Conservation (phyloP, 2,329 filamentous ascomycete species). For the Hawksworthiomyces lignivorus region DNA sequence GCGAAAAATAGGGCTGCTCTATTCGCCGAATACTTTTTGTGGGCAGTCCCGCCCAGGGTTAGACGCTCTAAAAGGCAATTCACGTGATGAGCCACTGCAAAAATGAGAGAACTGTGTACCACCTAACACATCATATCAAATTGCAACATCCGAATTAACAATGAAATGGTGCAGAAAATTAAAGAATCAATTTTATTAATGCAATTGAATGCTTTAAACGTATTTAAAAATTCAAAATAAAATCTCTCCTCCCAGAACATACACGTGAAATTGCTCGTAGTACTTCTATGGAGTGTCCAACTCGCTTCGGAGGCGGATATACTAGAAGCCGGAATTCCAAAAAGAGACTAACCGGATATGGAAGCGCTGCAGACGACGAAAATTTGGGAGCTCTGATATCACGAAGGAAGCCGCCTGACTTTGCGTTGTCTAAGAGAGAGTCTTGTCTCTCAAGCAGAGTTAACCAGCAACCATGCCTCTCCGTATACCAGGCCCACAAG, state of each 20-base stretch:
- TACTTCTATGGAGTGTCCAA: no score
- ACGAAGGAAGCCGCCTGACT: no score
- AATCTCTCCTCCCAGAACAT: no score
- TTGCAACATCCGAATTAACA: no score
- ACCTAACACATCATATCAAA: no score
- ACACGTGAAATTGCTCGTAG: no score
- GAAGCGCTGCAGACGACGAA: slow-evolving; percentile 4
- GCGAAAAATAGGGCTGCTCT: slow-evolving; percentile 11
- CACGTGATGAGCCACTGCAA: slow-evolving; percentile 10
- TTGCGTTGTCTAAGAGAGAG: no score
- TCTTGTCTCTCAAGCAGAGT: not conserved
- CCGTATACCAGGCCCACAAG: slow-evolving; percentile 53
- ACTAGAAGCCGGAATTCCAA: slow-evolving; percentile 1
- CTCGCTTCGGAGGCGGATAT: slow-evolving; percentile 5
- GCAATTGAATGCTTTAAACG: no score
- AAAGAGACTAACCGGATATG: slow-evolving; percentile 2
- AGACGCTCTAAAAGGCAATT: not conserved
- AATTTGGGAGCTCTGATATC: slow-evolving; percentile 11
- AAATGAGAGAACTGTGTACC: no score
- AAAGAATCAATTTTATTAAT: no score
- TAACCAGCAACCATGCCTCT: slow-evolving; percentile 52
- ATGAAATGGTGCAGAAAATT: no score
- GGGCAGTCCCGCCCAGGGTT: slow-evolving; percentile 11
- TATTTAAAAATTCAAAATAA: no score
- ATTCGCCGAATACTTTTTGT: slow-evolving; percentile 12